phyloP scores from a whole-genome alignment of 1,284 basidiomycete genomes.

The Schizopora paradoxa region DNA sequence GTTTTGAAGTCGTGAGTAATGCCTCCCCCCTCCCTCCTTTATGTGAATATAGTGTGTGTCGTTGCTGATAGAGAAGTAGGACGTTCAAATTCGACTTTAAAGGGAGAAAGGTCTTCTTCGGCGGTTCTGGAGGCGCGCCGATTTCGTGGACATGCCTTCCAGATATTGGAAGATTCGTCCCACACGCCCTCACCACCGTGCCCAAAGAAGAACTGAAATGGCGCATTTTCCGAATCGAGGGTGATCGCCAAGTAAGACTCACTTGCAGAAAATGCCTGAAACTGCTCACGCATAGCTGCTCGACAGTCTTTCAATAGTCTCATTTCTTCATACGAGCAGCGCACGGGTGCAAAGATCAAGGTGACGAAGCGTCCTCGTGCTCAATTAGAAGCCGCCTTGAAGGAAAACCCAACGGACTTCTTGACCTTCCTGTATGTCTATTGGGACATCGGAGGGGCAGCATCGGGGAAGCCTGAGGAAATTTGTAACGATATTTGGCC shows the following conservation, averaged over 20 bases:
- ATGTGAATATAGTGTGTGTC: conserved; percentile 22
- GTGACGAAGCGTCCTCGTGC: not conserved
- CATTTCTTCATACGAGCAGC: not conserved
- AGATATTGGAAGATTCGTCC: conserved; percentile 34
- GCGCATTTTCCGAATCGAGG: conserved; percentile 32
- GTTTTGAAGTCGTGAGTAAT: conserved; percentile 12
- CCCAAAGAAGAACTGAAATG: conserved; percentile 27
- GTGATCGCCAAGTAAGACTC: conserved; percentile 27
- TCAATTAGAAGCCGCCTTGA: not conserved
- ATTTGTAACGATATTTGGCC: not conserved
- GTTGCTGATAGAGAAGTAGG: conserved; percentile 20
- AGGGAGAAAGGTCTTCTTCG: conserved; percentile 29
- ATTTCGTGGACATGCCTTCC: conserved; percentile 29
- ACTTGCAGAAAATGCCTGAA: too few relatives aligned
- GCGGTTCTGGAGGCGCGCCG: conserved; percentile 28
- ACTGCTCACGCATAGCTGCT: too few relatives aligned
- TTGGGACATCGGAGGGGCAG: not conserved
- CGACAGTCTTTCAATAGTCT: conserved; percentile 12
- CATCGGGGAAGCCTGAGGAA: not conserved
- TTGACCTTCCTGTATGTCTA: not conserved
- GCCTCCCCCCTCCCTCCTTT: not conserved
- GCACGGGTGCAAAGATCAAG: not conserved
- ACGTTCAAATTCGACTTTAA: conserved; percentile 19
- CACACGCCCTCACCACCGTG: conserved; percentile 30
- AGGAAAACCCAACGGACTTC: not conserved